These are phyloP conservation scores for Casuarina glauca DNA, from an alignment of 306 rosid genomes.

Conservation along the genomic window DNA sequence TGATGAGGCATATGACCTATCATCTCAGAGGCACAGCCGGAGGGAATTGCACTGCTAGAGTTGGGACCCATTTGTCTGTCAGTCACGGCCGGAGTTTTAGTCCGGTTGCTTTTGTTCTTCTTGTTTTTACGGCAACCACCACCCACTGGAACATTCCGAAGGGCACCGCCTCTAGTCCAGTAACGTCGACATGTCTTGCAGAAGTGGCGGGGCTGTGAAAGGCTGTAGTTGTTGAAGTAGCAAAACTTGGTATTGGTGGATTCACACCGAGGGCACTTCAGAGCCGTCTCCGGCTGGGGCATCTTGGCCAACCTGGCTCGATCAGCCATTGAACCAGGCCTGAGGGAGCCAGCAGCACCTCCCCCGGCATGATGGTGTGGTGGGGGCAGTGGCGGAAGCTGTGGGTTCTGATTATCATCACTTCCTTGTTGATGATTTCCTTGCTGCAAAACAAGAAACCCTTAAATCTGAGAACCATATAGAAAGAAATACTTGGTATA, in stretches of 20 bases:
- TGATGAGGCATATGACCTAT: conserved; percentile 45
- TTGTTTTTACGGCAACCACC: conserved; percentile 93
- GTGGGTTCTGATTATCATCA: conserved; percentile 41
- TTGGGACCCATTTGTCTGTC: conserved; percentile 36
- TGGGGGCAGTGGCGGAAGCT: conserved; percentile 51
- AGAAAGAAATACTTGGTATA: conserved; percentile 57
- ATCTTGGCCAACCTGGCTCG: conserved; percentile 79
- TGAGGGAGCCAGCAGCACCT: conserved; percentile 37
- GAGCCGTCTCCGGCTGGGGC: conserved; percentile 74
- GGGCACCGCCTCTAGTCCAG: conserved; percentile 92
- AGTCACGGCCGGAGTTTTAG: conserved; percentile 58
- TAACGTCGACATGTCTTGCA: conserved; percentile 92
- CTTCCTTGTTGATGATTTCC: conserved; percentile 40
- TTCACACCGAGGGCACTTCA: conserved; percentile 93
- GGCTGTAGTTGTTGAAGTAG: conserved; percentile 85
- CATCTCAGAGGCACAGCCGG: conserved; percentile 26
- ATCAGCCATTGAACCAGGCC: conserved; percentile 85
- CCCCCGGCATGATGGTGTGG: conserved; percentile 28
- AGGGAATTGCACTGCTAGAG: conserved; percentile 21
- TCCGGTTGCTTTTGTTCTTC: conserved; percentile 65
- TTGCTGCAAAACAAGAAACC: conserved; percentile 47
- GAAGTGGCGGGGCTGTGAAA: conserved; percentile 90
- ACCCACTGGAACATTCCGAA: conserved; percentile 86
- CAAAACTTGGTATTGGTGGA: conserved; percentile 90
- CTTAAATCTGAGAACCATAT: conserved; percentile 12